Evolutionary conservation across 345 rosid genomes (phyloP).

Genomic region (Citrus unshiu): DNA sequence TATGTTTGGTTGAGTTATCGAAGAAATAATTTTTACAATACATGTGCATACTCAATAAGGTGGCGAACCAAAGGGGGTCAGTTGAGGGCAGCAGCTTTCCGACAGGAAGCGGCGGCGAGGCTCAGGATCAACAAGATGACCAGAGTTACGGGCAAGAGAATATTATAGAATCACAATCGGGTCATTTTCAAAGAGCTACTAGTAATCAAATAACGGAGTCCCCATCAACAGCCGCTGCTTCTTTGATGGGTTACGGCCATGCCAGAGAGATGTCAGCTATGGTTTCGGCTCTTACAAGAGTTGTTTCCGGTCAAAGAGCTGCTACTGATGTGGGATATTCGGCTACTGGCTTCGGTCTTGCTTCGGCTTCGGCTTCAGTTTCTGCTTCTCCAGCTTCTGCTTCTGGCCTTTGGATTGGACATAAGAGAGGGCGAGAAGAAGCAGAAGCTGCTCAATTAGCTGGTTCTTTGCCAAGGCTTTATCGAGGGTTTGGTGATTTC

Average conservation of each 20-base stretch:
- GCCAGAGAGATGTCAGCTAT: conserved; percentile 64
- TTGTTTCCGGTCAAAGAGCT: conserved; percentile 41
- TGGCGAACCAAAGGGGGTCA: conserved; percentile 36
- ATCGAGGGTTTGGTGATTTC: conserved; percentile 24
- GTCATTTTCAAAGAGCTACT: conserved; percentile 5
- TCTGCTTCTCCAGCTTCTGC: conserved; percentile 24
- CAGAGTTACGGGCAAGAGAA: not conserved
- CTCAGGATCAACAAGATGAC: conserved; percentile 14
- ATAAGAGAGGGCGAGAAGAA: conserved; percentile 39
- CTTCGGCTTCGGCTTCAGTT: conserved; percentile 23
- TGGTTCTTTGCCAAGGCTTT: conserved; percentile 28
- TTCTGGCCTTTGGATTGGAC: conserved; percentile 27
- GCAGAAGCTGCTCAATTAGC: conserved; percentile 15
- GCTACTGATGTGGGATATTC: not conserved
- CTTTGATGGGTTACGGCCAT: conserved; percentile 23
- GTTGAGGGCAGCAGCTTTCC: conserved; percentile 15
- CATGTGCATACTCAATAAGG: conserved; percentile 27
- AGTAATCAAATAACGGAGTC: not conserved
- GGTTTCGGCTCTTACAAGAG: conserved; percentile 70
- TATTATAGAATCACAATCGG: conserved; percentile 4
- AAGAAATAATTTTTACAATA: not conserved
- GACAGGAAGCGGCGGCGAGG: conserved; percentile 3
- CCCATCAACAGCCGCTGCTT: not conserved
- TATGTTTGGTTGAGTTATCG: not conserved
- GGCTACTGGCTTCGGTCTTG: conserved; percentile 2